Evolutionary conservation across 345 rosid genomes (phyloP), one percentile per base, ranked within the genome.

Genomic region (Pugionium dolabratum): DNA sequence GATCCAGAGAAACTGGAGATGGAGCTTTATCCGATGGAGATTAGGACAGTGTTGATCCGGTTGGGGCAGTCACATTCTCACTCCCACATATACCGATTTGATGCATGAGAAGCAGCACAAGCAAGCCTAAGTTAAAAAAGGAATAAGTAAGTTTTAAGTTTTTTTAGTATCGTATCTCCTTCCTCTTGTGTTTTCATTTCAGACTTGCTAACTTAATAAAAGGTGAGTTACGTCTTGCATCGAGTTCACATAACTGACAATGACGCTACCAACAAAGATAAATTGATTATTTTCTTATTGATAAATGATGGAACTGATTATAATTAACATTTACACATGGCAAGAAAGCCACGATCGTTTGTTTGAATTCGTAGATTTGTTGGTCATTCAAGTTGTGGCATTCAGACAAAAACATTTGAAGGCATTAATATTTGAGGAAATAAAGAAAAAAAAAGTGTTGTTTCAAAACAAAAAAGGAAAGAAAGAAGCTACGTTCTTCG

Each of bases 21-120:
- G 57, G 97, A 88, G 75, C 90, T 91, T 4, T 83, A 76, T 26
- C 92, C 96, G 0, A 91, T 91, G 98, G 98, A 91, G 78, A 84
- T 89, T 56, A 84, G 95, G 6, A 85, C 96, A 6, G 84, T 89
- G 66, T 26, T 79, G 35, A 61, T 91, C 1, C 80, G 73, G 67
- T 81, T 86, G 3, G 81, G 73, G 55, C 39, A 47, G 18, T 66
- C 60, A 64, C 28, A 34, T 33, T 50, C 70, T 28, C 67, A 46
- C 50, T 59, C 63, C 41, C 68, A 50, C 25, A 50, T 9, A 33
- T 43, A 64, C n/a, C 9, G 53, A 59, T 73, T 73, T 4, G 73
- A 76, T 39, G 59, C 41, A 4, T 9, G 29, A 48, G 47, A 6
- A 29, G 29, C 42, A 42, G 8, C 18, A 1, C 30, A 46, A 34